Percentiles rank a stretch among this genome's conserved stretches.
Conservation (phyloP, 331 rosid species). For the Telfairia occidentalis region DNA sequence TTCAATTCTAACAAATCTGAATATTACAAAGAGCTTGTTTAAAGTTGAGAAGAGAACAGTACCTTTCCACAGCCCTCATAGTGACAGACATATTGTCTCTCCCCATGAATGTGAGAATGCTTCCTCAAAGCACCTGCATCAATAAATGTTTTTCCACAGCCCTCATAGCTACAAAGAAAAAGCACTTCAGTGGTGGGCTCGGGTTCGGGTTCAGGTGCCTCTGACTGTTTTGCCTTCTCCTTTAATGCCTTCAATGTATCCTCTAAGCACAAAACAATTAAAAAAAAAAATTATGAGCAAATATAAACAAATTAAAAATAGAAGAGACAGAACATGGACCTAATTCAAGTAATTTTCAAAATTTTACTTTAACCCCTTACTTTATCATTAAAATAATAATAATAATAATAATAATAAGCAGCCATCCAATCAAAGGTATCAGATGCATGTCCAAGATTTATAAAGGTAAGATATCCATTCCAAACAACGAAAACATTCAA, state of each 20-base stretch:
- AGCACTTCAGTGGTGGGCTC: slow-evolving; percentile 94
- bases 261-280: slow-evolving; percentile 27
- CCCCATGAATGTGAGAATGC: slow-evolving; percentile 94
- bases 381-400: too few species aligned
- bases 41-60: slow-evolving; percentile 11
- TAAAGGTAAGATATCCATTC: background rate
- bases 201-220: slow-evolving; percentile 69
- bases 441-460: background rate
- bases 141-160: slow-evolving; percentile 85
- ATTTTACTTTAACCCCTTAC: background rate
- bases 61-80: slow-evolving; percentile 97
- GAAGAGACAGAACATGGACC: background rate
- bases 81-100: slow-evolving; percentile 73
- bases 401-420: background rate
- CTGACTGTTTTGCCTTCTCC: slow-evolving; percentile 53
- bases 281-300: slow-evolving; percentile 9
- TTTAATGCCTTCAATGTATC: slow-evolving; percentile 49
- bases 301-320: slow-evolving; percentile 13
- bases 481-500: background rate
- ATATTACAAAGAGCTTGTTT: background rate
- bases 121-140: slow-evolving; percentile 92
- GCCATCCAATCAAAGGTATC: background rate
- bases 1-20: slow-evolving; percentile 3
- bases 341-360: background rate
- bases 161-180: slow-evolving; percentile 81